Conservation (phyloP, 2,329 filamentous ascomycete species). For the Magnaporthiopsis incrustans region DNA sequence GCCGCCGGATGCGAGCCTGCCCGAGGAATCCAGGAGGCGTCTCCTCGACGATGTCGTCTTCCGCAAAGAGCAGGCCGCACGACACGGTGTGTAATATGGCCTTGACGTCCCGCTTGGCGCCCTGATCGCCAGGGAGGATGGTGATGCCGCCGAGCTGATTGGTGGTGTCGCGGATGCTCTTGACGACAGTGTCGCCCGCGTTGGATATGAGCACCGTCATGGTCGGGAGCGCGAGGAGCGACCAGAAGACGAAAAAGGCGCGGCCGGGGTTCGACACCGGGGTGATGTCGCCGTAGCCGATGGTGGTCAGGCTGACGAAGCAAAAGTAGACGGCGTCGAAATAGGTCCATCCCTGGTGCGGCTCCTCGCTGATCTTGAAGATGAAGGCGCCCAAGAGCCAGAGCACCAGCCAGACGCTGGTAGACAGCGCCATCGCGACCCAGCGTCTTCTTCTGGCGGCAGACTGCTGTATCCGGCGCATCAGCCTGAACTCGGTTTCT, state of each 20-base stretch:
- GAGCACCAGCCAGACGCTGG: slow-evolving; percentile 60
- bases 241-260: slow-evolving; percentile 92
- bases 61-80: slow-evolving; percentile 32
- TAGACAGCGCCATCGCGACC: slow-evolving; percentile 62
- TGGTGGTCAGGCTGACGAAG: slow-evolving; percentile 74
- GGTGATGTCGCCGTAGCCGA: slow-evolving; percentile 77
- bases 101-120: slow-evolving; percentile 37
- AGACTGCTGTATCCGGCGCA: slow-evolving; percentile 69
- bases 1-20: slow-evolving; percentile 17
- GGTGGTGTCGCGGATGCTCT: slow-evolving; percentile 46
- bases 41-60: slow-evolving; percentile 24
- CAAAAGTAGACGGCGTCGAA: slow-evolving; percentile 80
- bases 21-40: slow-evolving; percentile 34
- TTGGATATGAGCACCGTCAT: slow-evolving; percentile 83
- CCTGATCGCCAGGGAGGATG: slow-evolving; percentile 49
- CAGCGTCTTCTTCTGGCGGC: slow-evolving; percentile 62
- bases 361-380: slow-evolving; percentile 49
- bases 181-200: slow-evolving; percentile 76
- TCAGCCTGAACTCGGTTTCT: slow-evolving; percentile 65
- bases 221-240: slow-evolving; percentile 73
- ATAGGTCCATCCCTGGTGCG: slow-evolving; percentile 59
- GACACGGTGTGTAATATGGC: slow-evolving; percentile 33
- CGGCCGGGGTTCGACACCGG: slow-evolving; percentile 72
- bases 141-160: slow-evolving; percentile 50
- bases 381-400: slow-evolving; percentile 76